Base-by-base conservation (phyloP, 768 basidiomycete species). In the Cantharellus anzutake region DNA sequence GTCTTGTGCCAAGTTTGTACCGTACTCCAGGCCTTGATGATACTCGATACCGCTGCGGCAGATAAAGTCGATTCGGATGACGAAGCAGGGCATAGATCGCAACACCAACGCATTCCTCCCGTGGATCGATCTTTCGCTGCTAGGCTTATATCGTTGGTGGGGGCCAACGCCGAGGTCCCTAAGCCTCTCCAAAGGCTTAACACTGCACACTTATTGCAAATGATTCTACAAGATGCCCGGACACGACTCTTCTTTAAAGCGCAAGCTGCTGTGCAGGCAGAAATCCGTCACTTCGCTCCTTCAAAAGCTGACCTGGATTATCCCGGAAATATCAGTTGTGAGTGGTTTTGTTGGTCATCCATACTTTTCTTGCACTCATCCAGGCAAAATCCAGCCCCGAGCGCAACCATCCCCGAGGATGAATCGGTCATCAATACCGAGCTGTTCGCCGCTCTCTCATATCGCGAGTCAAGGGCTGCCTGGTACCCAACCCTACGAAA, bases 201-300 rank as follows among this genome's bases (percentile, higher is more conserved):
- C 63, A 87, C 89, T 64, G 82, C 82, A 59, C 79, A 83, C 51
- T 72, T 98, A 2, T 71, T 97, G 53, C 80, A 84, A 67, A 89
- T 92, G 81, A 83, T 97, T 0, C 71, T 97, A 37, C 93, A 97
- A 68, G 94, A 98, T 67, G 91, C 93, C 1, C 94, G 98, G 73
- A 97, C 96, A 7, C 73, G 92, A 59, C 70, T 98, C 52, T 91
- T 97, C 65, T 98, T 98, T 78, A 86, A 96, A 68, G 93, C 93
- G 3, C 93, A 98, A 70, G 79, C 88, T 1, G 77, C 96, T 51
- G 81, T 99, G 40, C 86, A 92, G 66, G 78, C 80, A 40, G 94
- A 97, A 57, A 89, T 98, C 41, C 74, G 84, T 63, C 83, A 87
- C 65, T 97, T 85, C 69, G 75, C 76, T 0, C 83, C 90, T 0